Evolutionary conservation across 192 early-diverging fungal genomes (phyloP), one percentile per base, ranked within the genome.

Genomic region (Diversispora epigaea): DNA sequence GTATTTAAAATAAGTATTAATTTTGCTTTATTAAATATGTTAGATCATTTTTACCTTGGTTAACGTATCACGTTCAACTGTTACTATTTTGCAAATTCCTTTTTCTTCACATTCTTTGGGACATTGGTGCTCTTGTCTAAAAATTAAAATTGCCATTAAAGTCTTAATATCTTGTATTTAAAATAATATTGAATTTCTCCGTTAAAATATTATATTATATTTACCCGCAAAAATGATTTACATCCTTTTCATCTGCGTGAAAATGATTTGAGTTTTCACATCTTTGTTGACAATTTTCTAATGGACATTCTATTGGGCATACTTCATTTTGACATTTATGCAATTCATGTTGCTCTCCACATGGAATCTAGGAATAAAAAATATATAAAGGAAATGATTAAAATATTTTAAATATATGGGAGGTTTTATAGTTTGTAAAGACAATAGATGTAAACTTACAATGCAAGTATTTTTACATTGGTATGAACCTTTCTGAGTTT

Each of bases 241-340:
- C 47, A 46, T 49, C 43, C 61, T 45, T 52, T 25, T 73, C 71
- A 25, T 46, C 22, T 14, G 55, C 57, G 61, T 73, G 71, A 19
- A 73, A 62, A 32, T 73, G 71, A 6, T 73, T 39, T 61, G 6
- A 22, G 7, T 43, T 58, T 47, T 73, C 57, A 21, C 71, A 73
- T 10, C 21, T 15, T 56, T 57, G 55, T 41, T 21, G 55, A 46
- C 71, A 73, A 6, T 17, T 44, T 49, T 10, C 43, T 3, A 73
- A 39, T 22, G 57, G 58, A 10, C 71, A 73, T 58, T 61, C 71
- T 14, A 73, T 73, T 11, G 71, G 71, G 4, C 71, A 73, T 62
- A 80, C 55, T 4, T 68, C 56, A 10, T 76, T 65, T 49, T 77
- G 65, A 57, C 80, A 81, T 65, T 77, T 65, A 65, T 81, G 80